Evolutionary conservation across 371 early-diverging fungal species (phyloP), one percentile per base, ranked within the genome.

Genomic region (Haplosporangium sp.): DNA sequence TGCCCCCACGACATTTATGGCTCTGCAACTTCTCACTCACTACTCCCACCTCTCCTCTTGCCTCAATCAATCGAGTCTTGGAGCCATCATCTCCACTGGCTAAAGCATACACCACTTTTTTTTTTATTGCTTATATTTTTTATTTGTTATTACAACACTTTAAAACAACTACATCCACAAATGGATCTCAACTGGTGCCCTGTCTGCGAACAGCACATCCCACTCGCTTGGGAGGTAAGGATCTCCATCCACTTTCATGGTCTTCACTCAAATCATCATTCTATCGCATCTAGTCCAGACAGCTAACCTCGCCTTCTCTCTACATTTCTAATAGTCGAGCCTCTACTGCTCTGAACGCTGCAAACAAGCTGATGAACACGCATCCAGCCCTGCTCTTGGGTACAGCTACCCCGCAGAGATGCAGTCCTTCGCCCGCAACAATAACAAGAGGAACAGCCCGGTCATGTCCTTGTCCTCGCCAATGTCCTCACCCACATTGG

Each of bases 141-240:
- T 42, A 20, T 50, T 53, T 23, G 55, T 29, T 38, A 37, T 36
- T 9, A 13, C 58, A 55, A n/a, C 40, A n/a, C 14, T 56, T 14
- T 18, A 64, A 42, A 42, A 38, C 42, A 5, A 41, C 36, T 11
- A 9, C 21, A 6, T 38, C 20, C 52, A 13, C 43, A 43, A 65
- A 74, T 74, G 74, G 74, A 74, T 74, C 56, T 74, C 56, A 74
- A 69, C 75, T 74, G 75, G 75, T 69, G 74, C 74, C 74, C 74
- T 18, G 74, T 74, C 37, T 74, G 74, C 74, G 74, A 74, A 74
- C 74, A 74, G 64, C 74, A 74, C 56, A 74, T 74, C 62, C 74
- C 74, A 41, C 60, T 74, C 54, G 74, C 74, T 50, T 74, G 74
- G 74, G 74, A 74, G 74, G 74, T 74, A 74, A 68, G 74, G 46